phyloP scores from a whole-genome alignment of 2,329 filamentous ascomycete species.

The Penicillium sp. region DNA sequence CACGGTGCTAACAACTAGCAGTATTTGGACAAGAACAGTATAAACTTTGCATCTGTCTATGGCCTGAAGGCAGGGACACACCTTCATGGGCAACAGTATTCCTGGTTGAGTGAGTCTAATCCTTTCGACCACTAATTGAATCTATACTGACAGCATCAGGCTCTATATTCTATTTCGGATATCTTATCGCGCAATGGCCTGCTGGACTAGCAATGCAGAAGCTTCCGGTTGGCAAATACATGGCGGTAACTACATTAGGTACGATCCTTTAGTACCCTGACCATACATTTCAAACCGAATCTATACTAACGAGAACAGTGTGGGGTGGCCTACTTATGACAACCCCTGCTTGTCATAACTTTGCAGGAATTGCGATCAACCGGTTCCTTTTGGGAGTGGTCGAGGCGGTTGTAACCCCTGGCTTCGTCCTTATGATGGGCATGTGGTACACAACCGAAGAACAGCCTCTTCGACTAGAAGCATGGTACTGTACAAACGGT shows the following conservation, averaged over 20 bases:
- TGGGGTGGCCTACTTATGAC: slow-evolving; percentile 51
- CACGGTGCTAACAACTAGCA: slow-evolving; percentile 6
- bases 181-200: slow-evolving; percentile 50
- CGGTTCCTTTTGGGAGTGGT: slow-evolving; percentile 52
- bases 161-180: slow-evolving; percentile 55
- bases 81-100: slow-evolving; percentile 28
- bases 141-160: slow-evolving; percentile 20
- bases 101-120: slow-evolving; percentile 25
- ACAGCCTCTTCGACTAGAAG: slow-evolving; percentile 55
- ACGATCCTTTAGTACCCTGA: neutral
- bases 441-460: slow-evolving; percentile 55
- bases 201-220: slow-evolving; percentile 48
- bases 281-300: neutral
- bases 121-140: neutral
- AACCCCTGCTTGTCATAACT: slow-evolving; percentile 47
- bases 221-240: slow-evolving; percentile 50
- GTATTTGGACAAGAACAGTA: slow-evolving; percentile 59
- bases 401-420: slow-evolving; percentile 52
- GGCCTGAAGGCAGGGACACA: slow-evolving; percentile 32
- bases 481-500: slow-evolving; percentile 62
- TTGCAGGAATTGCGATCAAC: slow-evolving; percentile 46
- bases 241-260: slow-evolving; percentile 43
- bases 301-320: slow-evolving; percentile 15
- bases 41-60: slow-evolving; percentile 41
- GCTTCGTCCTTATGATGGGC: slow-evolving; percentile 54